phyloP scores from a whole-genome alignment of 352 stramenopile genomes.

The Phytopythium delawarense region DNA sequence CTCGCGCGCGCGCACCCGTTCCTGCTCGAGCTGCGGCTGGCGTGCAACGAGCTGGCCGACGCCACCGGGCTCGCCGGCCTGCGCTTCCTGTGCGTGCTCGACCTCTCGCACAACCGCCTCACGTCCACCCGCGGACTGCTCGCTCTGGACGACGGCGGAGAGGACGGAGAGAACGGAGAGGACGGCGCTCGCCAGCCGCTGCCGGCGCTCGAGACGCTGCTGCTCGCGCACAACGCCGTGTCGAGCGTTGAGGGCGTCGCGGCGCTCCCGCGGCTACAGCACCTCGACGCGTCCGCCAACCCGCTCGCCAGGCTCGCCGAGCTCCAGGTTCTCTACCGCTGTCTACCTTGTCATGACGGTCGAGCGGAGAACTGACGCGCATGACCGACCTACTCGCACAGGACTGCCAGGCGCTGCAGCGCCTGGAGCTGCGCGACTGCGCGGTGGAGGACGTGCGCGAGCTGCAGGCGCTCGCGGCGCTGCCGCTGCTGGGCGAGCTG shows the following conservation, averaged over 20 bases:
- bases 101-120: constrained; percentile 67
- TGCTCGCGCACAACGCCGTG: constrained; percentile 59
- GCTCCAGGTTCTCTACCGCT: constrained; percentile 28
- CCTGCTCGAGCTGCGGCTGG: constrained; percentile 56
- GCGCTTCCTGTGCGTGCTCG: constrained; percentile 59
- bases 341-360: too few relatives aligned
- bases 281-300: constrained; percentile 60
- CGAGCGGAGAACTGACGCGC: too few relatives aligned
- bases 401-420: constrained; percentile 49
- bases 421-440: constrained; percentile 52
- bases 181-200: constrained; percentile 9
- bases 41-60: constrained; percentile 49
- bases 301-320: constrained; percentile 30
- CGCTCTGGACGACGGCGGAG: not conserved
- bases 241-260: constrained; percentile 38
- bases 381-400: constrained; percentile 10
- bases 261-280: constrained; percentile 38
- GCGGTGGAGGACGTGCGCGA: constrained; percentile 51
- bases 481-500: constrained; percentile 42
- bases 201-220: constrained; percentile 41
- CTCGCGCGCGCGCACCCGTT: constrained; percentile 51
- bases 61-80: constrained; percentile 48
- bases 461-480: constrained; percentile 41
- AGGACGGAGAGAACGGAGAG: not conserved
- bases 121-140: constrained; percentile 36